Conservation (phyloP, 495 filamentous ascomycete species). For the Monascus purpureus region DNA sequence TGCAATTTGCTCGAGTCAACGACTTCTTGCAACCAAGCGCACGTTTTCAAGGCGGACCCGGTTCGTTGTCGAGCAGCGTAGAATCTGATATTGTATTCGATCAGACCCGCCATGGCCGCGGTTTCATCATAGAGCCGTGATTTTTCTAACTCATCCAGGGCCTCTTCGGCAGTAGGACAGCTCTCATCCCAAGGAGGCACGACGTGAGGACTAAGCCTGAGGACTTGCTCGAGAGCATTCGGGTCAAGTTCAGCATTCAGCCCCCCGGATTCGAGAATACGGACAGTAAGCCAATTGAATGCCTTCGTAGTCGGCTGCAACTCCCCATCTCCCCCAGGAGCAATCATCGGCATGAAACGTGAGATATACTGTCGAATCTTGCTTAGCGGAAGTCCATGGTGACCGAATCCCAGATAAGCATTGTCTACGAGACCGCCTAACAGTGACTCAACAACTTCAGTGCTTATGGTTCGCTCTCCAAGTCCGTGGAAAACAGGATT, state of each 20-base stretch:
- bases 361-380: conserved; percentile 11
- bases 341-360: conserved; percentile 15
- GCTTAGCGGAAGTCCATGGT: conserved; percentile 9
- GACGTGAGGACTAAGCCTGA: conserved; percentile 18
- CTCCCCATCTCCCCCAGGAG: conserved; percentile 4
- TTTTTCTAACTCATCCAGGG: conserved; percentile 12
- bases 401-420: conserved; percentile 18
- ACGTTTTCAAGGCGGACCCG: conserved; percentile 16
- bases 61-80: conserved; percentile 13
- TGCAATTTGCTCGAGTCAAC: conserved; percentile 26
- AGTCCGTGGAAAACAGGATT: conserved; percentile 26
- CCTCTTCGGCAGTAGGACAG: conserved; percentile 6
- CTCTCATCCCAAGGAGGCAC: conserved; percentile 22
- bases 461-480: conserved; percentile 38
- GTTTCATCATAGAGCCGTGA: conserved; percentile 24
- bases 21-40: conserved; percentile 22
- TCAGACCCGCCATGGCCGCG: conserved; percentile 20
- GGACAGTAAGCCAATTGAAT: conserved; percentile 36
- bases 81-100: conserved; percentile 22
- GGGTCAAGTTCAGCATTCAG: conserved; percentile 26
- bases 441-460: conserved; percentile 41
- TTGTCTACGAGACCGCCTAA: conserved; percentile 36
- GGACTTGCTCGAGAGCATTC: conserved; percentile 20
- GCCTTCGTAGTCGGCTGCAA: conserved; percentile 16
- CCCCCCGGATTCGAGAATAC: conserved; percentile 35